Evolutionary conservation across 371 early-diverging fungal species (phyloP), one percentile per base, ranked within the genome.

Genomic region (Synchytrium microbalum): DNA sequence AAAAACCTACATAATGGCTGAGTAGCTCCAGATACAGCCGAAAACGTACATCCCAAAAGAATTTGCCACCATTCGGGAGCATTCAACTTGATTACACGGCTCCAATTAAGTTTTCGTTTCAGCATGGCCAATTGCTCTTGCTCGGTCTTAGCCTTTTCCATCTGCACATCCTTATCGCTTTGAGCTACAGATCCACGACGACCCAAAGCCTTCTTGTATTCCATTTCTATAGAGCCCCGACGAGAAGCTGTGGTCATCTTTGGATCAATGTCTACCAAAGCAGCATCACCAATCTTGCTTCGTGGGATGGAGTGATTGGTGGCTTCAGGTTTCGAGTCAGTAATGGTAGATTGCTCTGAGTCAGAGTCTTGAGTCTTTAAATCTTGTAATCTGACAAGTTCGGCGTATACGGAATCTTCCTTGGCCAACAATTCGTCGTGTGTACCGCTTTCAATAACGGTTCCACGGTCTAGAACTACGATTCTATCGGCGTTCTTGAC

Each of bases 401-500:
- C 38, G 25, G 32, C 32, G 69, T 79, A 79, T 27, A 71, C 52
- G 1, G 75, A 75, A 28, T 57, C 51, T 33, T 64, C 2, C n/a
- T 66, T 59, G n/a, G 68, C 59, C 31, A 91, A 81, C 53, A 96
- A 80, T 63, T 89, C 84, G n/a, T 87, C 79, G 72, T 95, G 95
- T 25, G 83, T 91, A 27, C 97, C 97, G 2, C 79, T 81, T 69
- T 96, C 95, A 23, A 88, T 88, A 38, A 95, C 87, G 65, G 79
- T 74, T 0, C 96, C 95, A n/a, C 80, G 66, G 19, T 78, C 76
- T 13, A 56, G 30, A 32, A 75, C 76, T 29, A 62, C 55, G 51
- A 75, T 75, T n/a, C 54, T 59, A 54, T 75, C 72, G 5, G 77
- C 74, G 38, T 63, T 72, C 25, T 69, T 71, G 55, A 83, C 73